Evolutionary conservation across 2,329 filamentous ascomycete species (phyloP).

Genomic region (Capronia coronata): DNA sequence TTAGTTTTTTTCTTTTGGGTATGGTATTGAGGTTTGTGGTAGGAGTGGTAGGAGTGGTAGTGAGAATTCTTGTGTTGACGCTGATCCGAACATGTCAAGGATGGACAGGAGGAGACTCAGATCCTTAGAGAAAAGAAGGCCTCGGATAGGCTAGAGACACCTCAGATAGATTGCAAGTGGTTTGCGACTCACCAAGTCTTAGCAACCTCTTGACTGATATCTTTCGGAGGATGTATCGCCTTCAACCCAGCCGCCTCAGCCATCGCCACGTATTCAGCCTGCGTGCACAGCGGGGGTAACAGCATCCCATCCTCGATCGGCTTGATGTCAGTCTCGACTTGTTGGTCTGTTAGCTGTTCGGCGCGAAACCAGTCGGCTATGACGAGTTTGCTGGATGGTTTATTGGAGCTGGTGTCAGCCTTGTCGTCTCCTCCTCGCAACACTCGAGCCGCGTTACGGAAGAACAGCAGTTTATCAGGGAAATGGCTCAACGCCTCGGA

Average conservation of each 20-base stretch:
- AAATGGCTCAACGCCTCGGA: conserved; percentile 57
- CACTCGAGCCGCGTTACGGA: conserved; percentile 46
- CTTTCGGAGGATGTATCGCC: conserved; percentile 42
- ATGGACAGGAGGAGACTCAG: too few species aligned
- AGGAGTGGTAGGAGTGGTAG: too few species aligned
- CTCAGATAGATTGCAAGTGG: too few species aligned
- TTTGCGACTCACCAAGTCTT: conserved; percentile 54
- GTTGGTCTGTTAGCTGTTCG: conserved; percentile 41
- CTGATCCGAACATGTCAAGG: too few species aligned
- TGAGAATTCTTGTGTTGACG: too few species aligned
- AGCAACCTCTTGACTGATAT: conserved; percentile 51
- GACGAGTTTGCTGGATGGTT: conserved; percentile 43
- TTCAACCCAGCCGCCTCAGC: conserved; percentile 47
- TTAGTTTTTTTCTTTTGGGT: background rate
- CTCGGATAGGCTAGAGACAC: too few species aligned
- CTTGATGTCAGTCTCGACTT: conserved; percentile 48
- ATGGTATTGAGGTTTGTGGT: background rate
- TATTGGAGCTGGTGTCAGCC: background rate
- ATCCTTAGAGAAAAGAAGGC: too few species aligned
- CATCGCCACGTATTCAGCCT: conserved; percentile 48
- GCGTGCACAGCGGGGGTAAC: conserved; percentile 51
- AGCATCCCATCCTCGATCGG: conserved; percentile 59
- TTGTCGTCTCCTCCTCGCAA: conserved; percentile 39
- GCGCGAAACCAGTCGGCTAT: conserved; percentile 59
- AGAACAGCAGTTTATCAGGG: conserved; percentile 54